Conservation (phyloP, 192 early-diverging fungal genomes). For the Tieghemiomyces parasiticus region DNA sequence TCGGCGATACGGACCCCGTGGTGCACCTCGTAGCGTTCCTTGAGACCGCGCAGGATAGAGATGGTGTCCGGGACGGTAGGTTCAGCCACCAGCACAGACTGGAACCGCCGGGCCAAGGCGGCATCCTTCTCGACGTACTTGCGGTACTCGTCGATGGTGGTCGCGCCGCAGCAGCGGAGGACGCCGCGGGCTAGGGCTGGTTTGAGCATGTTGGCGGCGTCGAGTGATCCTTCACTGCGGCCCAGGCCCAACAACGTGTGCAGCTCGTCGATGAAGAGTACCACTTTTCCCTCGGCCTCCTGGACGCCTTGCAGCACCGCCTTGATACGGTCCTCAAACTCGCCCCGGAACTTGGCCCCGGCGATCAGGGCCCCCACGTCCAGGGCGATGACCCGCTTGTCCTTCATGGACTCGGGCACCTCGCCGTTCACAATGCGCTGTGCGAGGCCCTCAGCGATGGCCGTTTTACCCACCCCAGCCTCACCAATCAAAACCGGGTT, state of each 20-base stretch:
- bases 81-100: slow-evolving; percentile 55
- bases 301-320: slow-evolving; percentile 53
- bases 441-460: slow-evolving; percentile 65
- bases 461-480: slow-evolving; percentile 69
- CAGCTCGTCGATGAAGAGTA: slow-evolving; percentile 70
- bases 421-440: slow-evolving; percentile 62
- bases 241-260: slow-evolving; percentile 62
- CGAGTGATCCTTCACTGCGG: slow-evolving; percentile 61
- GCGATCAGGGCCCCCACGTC: slow-evolving; percentile 46
- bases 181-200: slow-evolving; percentile 59
- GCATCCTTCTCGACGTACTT: slow-evolving; percentile 60
- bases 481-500: slow-evolving; percentile 64
- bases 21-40: slow-evolving; percentile 62
- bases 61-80: slow-evolving; percentile 54
- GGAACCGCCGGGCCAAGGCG: slow-evolving; percentile 62
- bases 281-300: slow-evolving; percentile 52
- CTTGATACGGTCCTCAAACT: slow-evolving; percentile 73
- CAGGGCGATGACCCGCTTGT: slow-evolving; percentile 52
- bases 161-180: slow-evolving; percentile 60
- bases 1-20: slow-evolving; percentile 68
- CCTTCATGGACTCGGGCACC: slow-evolving; percentile 63
- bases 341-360: slow-evolving; percentile 45
- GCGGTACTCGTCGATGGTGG: slow-evolving; percentile 66
- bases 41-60: slow-evolving; percentile 60
- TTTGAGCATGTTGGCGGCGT: slow-evolving; percentile 68